A percentile compares a stretch with the other conserved stretches of the same genome.
phyloP scores from a whole-genome alignment of 805 yeast species.

The Hanseniaspora guilliermondii region DNA sequence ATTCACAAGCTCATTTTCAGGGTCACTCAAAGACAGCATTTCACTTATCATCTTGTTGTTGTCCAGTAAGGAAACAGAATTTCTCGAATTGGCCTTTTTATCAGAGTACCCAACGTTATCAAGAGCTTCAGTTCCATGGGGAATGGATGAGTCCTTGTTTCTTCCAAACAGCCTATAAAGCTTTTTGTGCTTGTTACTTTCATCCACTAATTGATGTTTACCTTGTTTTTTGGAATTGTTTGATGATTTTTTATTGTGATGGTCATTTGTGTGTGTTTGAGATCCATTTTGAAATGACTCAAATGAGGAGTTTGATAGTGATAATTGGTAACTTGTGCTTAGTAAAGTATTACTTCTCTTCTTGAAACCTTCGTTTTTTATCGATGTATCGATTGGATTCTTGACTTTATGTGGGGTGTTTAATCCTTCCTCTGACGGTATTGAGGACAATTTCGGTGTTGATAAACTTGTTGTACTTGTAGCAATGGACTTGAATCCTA shows the following conservation, averaged over 20 bases:
- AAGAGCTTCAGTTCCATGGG: background rate
- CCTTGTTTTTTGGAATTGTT: background rate
- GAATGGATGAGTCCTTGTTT: background rate
- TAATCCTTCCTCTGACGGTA: background rate
- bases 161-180: constrained; percentile 3
- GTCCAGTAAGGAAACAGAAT: background rate
- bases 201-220: background rate
- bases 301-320: background rate
- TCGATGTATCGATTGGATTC: background rate
- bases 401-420: background rate
- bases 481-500: constrained; percentile 23
- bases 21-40: background rate
- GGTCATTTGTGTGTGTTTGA: background rate
- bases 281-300: background rate
- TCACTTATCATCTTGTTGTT: background rate
- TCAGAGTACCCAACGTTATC: background rate
- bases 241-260: background rate
- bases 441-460: background rate
- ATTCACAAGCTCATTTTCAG: constrained; percentile 9
- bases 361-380: background rate
- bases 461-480: background rate
- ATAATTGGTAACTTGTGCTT: background rate
- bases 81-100: background rate
- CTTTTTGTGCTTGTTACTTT: background rate
- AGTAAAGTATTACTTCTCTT: background rate